Evolutionary conservation across 2,329 filamentous ascomycete genomes (phyloP), one percentile per base, ranked within the genome.

Genomic region (Xylaria sp.): DNA sequence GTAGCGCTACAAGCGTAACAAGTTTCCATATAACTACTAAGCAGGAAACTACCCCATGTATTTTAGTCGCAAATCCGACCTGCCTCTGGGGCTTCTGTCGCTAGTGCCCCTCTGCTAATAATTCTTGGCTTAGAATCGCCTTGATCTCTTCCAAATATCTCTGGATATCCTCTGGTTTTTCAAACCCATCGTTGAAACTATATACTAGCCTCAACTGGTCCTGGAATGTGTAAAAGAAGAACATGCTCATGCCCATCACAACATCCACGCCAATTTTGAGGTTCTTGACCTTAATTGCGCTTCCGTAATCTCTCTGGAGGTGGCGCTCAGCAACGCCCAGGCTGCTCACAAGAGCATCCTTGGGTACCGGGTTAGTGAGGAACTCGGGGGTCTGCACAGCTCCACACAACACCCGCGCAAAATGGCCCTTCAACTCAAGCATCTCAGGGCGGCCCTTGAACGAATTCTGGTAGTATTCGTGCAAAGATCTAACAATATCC

Each of bases 161-260:
- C 55, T 65, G 54, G 43, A 67, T 67, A 44, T 69, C 60, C 31
- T 64, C 60, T 8, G 53, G 17, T 10, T 67, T 58, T 46, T 66
- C 64, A 23, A 63, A 71, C 3, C 65, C 69, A 40, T 73, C 68
- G 43, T 73, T 73, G 47, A 71, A 72, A 47, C 62, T 63, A 27
- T 71, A 69, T 8, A 67, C 62, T 4, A 72, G 54, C 19, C 67
- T 64, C 35, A 73, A 56, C 40, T 66, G 62, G 31, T 66, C 68
- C 7, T 61, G 59, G 52, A 70, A 69, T 1, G 68, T 72, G 40
- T 70, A 72, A 3, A 70, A 49, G 48, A 71, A 68, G 44, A 69
- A 66, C 63, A 70, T 68, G 25, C 65, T 71, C 65, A 69, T 70
- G 37, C 70, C 70, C 40, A 70, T 51, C 1, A 71, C 65, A 10